Base-by-base conservation (phyloP, 2,329 filamentous ascomycete genomes). In the Ascochyta koolunga region DNA sequence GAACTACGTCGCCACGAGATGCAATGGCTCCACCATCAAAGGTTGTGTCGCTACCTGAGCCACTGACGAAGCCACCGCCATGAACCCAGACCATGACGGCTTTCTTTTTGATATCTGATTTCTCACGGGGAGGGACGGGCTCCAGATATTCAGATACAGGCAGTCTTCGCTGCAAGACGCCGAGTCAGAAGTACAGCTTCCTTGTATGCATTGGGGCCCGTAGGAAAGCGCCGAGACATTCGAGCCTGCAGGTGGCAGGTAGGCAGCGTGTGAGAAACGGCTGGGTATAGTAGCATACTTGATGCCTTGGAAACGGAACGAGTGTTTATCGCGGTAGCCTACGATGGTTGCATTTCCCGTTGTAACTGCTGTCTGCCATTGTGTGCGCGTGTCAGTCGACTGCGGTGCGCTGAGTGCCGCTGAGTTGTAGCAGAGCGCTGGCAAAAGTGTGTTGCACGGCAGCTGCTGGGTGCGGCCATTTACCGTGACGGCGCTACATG, bases 241-340 rank as follows among this genome's bases (percentile, higher is more conserved):
- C 13, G 38, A 33, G 10, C 32, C 49, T 29, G 50, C 36, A 3
- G 59, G 58, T 15, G 61, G 76, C 19, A 68, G 57, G 53, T 80
- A 79, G 1, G 69, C 67, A 0, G 80, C 75, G 56, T 83, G 78
- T 0, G 73, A 74, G 61, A 82, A 82, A 16, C 80, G 71, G 47
- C 74, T 62, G 1, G 80, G 79, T 47, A 76, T 71, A 0, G 74
- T 59, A 3, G 78, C 80, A 55, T 81, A 82, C 46, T 78, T 76
- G 29, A 83, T 67, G 15, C 80, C 81, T 16, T 80, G 69, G 59
- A 83, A 83, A 5, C 81, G 79, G 60, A 83, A 84, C 11, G 76
- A 49, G 19, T 76, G 69, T n/a, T 71, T 75, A 51, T 81, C 78
- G 13, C 79, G 77, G 51, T 75, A 79, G 1, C 77, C 77, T 29